phyloP scores from a whole-genome alignment of 805 yeast genomes.

The Cyberlindnera euphorbiae region DNA sequence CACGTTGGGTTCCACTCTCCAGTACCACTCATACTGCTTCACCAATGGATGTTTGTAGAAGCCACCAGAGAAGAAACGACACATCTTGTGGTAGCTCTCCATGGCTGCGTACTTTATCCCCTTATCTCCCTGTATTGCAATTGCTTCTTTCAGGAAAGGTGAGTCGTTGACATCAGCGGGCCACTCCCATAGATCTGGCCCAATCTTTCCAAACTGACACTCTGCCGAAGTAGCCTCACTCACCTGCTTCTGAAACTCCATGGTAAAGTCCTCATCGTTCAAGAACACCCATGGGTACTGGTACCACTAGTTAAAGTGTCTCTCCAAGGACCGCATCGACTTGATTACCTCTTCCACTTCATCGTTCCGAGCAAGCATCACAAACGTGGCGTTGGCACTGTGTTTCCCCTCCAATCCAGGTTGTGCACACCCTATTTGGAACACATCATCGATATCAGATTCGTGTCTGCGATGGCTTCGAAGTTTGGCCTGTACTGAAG shows the following conservation, averaged over 20 bases:
- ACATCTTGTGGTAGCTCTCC: constrained; percentile 89
- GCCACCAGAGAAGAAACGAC: constrained; percentile 82
- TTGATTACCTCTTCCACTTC: constrained; percentile 74
- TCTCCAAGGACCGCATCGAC: constrained; percentile 71
- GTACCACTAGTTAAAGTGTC: constrained; percentile 91
- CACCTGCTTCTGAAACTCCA: constrained; percentile 55
- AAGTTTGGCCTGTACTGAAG: not conserved
- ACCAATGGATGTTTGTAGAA: constrained; percentile 80
- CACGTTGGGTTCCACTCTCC: constrained; percentile 95
- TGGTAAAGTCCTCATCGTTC: constrained; percentile 71
- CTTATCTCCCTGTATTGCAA: constrained; percentile 76
- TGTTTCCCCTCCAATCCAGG: constrained; percentile 27
- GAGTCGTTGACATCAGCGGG: constrained; percentile 31
- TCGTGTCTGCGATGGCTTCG: constrained; percentile 4
- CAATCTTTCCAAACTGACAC: constrained; percentile 69
- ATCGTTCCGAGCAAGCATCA: constrained; percentile 75
- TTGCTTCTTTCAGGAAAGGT: constrained; percentile 42
- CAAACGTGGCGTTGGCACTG: constrained; percentile 77
- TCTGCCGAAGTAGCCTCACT: constrained; percentile 48
- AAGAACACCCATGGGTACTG: constrained; percentile 89
- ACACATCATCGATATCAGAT: constrained; percentile 38
- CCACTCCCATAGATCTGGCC: constrained; percentile 64
- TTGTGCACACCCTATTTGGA: constrained; percentile 47
- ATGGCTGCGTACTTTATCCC: constrained; percentile 79
- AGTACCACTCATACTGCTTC: constrained; percentile 76